Conservation (phyloP, 371 early-diverging fungal genomes). For the Syncephalastrum monosporum region DNA sequence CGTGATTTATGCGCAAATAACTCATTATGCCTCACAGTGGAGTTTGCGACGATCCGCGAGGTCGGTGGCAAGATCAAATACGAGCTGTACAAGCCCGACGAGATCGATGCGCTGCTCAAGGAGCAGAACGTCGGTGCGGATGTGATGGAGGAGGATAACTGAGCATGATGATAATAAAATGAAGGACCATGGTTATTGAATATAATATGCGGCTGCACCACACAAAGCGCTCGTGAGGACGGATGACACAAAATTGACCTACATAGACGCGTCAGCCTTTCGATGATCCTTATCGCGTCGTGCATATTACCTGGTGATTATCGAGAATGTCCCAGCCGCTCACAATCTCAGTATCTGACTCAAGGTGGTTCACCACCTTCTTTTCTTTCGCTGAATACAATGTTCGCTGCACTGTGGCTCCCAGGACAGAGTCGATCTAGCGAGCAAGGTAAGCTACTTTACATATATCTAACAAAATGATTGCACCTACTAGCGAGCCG, state of each 20-base stretch:
- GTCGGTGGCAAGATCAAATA: slow-evolving; percentile 55
- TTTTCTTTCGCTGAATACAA: slow-evolving; percentile 63
- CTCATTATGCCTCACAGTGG: slow-evolving; percentile 47
- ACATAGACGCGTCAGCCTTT: neutral
- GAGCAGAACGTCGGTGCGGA: slow-evolving; percentile 59
- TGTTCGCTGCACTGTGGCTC: slow-evolving; percentile 78
- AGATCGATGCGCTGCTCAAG: slow-evolving; percentile 77
- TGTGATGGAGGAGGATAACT: slow-evolving; percentile 24
- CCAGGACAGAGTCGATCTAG: slow-evolving; percentile 81
- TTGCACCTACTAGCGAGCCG: slow-evolving; percentile 67
- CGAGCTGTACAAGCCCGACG: slow-evolving; percentile 67
- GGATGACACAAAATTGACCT: slow-evolving; percentile 27
- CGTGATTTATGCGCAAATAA: neutral
- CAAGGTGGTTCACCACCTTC: slow-evolving; percentile 45
- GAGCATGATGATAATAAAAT: neutral
- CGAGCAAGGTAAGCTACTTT: slow-evolving; percentile 3
- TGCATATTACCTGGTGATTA: slow-evolving; percentile 69
- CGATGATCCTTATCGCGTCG: neutral
- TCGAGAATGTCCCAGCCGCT: slow-evolving; percentile 71
- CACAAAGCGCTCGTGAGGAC: slow-evolving; percentile 17
- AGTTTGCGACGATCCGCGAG: slow-evolving; percentile 77
- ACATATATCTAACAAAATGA: slow-evolving; percentile 3
- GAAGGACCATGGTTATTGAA: neutral
- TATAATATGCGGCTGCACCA: slow-evolving; percentile 17
- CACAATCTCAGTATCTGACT: slow-evolving; percentile 48